Percentiles rank a stretch among this genome's conserved stretches.
These are phyloP conservation scores for Yamadazyma aaseri DNA, from an alignment of 1,139 yeast species.

Conservation along the genomic window DNA sequence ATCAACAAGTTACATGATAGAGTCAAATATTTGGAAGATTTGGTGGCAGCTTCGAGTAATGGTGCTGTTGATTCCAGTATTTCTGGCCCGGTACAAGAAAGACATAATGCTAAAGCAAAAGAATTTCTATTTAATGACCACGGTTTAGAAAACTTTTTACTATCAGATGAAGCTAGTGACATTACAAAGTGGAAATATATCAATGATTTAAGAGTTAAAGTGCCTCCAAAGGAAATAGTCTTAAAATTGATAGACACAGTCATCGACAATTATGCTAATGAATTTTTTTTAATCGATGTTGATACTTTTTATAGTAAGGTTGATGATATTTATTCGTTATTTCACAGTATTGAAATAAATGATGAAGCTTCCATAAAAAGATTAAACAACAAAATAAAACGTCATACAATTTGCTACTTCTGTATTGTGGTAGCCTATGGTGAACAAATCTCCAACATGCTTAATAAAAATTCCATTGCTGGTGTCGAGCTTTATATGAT, in stretches of 20 bases:
- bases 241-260: slow-evolving; percentile 12
- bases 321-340: slow-evolving; percentile 27
- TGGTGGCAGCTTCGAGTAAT: slow-evolving; percentile 2
- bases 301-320: slow-evolving; percentile 14
- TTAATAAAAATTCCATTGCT: slow-evolving; percentile 21
- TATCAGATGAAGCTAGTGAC: slow-evolving; percentile 27
- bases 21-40: slow-evolving; percentile 34
- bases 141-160: slow-evolving; percentile 20
- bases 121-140: slow-evolving; percentile 14
- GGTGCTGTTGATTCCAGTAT: background rate
- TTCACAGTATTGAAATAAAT: slow-evolving; percentile 19
- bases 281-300: slow-evolving; percentile 15
- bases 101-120: slow-evolving; percentile 12
- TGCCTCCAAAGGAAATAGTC: slow-evolving; percentile 16
- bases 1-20: slow-evolving; percentile 41
- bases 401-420: slow-evolving; percentile 27
- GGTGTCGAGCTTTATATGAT: slow-evolving; percentile 39
- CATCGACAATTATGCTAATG: slow-evolving; percentile 15
- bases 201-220: slow-evolving; percentile 17
- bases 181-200: slow-evolving; percentile 25
- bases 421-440: slow-evolving; percentile 38
- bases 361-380: slow-evolving; percentile 5
- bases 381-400: slow-evolving; percentile 10
- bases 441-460: slow-evolving; percentile 25
- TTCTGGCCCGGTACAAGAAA: slow-evolving; percentile 11